Percentiles rank a stretch among this genome's conserved stretches.
phyloP scores from a whole-genome alignment of 371 early-diverging fungal species.

The Mucor lusitanicus region DNA sequence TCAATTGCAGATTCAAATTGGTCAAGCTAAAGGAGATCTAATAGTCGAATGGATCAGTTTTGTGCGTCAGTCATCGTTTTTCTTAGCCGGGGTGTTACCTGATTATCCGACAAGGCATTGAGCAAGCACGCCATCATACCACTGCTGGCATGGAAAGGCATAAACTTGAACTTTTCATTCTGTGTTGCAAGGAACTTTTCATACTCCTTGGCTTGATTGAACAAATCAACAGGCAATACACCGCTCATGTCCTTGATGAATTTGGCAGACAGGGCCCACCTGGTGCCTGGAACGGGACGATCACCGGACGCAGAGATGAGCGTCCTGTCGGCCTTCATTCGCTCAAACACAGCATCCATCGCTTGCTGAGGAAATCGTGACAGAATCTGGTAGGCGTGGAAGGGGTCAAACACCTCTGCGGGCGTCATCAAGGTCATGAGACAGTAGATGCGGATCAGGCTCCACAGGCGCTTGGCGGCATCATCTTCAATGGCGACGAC shows the following conservation, averaged over 20 bases:
- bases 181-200: conserved; percentile 18
- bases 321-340: conserved; percentile 16
- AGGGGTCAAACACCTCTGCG: conserved; percentile 45
- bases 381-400: conserved; percentile 42
- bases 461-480: background rate
- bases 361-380: conserved; percentile 26
- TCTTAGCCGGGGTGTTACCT: conserved; percentile 14
- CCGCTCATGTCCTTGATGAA: conserved; percentile 22
- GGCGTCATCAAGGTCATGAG: conserved; percentile 64
- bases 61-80: no score
- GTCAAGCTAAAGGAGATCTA: background rate
- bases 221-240: conserved; percentile 18
- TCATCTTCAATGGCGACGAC: background rate
- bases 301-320: conserved; percentile 32
- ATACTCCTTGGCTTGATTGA: conserved; percentile 31
- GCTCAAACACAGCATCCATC: conserved; percentile 18
- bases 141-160: conserved; percentile 16
- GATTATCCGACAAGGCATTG: conserved; percentile 19
- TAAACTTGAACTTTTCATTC: background rate
- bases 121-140: conserved; percentile 43
- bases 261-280: conserved; percentile 36
- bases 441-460: background rate
- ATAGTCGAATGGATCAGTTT: background rate
- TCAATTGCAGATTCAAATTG: background rate
- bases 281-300: conserved; percentile 55